Evolutionary conservation across 2,329 filamentous ascomycete genomes (phyloP).

Genomic region (Seiridium unicorne): DNA sequence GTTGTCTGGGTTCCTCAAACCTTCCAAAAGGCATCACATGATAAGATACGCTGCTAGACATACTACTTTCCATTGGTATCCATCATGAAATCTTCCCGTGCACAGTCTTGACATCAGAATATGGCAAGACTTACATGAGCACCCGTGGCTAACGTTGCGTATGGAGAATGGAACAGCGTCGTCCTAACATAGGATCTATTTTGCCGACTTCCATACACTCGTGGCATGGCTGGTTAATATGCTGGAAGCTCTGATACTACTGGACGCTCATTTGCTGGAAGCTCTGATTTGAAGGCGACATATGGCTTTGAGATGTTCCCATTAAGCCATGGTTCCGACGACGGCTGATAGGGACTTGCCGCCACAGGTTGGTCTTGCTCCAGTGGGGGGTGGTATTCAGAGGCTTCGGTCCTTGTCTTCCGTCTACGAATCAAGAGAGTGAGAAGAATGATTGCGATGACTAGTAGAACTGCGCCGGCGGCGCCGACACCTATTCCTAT

Average conservation of each 20-base stretch:
- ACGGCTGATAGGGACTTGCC: background rate
- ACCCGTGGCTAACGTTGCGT: background rate
- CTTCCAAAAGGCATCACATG: no score
- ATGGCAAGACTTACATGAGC: background rate
- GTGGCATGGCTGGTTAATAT: background rate
- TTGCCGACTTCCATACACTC: no score
- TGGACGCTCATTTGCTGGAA: slow-evolving; percentile 5
- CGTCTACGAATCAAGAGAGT: slow-evolving; percentile 1
- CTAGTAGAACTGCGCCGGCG: slow-evolving; percentile 1
- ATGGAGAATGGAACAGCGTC: slow-evolving; percentile 1
- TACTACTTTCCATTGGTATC: no score
- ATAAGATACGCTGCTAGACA: no score
- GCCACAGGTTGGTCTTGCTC: background rate
- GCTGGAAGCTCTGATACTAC: background rate
- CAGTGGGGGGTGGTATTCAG: background rate
- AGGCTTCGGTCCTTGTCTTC: background rate
- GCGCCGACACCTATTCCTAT: slow-evolving; percentile 10
- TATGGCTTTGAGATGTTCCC: background rate
- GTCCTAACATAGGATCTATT: background rate
- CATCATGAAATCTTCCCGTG: background rate
- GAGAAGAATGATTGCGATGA: background rate
- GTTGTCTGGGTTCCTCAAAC: no score
- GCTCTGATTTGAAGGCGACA: slow-evolving; percentile 8
- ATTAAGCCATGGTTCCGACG: background rate
- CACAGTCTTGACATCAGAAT: slow-evolving; percentile 4